Percentiles rank a stretch among this genome's conserved stretches.
Conservation (phyloP, 108 stramenopile genomes). For the Cyclotella baltica region DNA sequence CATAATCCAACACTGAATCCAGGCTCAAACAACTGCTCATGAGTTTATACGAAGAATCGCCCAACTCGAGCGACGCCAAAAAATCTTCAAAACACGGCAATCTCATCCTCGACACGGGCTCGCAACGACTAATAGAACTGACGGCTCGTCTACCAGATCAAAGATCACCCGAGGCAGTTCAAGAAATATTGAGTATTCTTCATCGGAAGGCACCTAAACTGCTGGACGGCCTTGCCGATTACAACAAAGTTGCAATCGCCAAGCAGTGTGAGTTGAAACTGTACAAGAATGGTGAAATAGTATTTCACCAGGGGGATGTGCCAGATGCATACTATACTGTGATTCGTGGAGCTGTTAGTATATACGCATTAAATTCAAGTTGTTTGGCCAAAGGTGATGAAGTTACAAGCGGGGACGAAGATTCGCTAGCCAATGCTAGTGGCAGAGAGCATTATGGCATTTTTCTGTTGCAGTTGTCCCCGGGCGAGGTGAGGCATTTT, state of each 20-base stretch:
- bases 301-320: constrained; percentile 39
- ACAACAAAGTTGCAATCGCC: constrained; percentile 29
- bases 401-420: not conserved
- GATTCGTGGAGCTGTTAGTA: constrained; percentile 38
- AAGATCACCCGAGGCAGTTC: constrained; percentile 10
- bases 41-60: no score
- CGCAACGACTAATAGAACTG: constrained; percentile 2
- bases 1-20: not conserved
- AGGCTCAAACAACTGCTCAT: not conserved
- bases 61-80: no score
- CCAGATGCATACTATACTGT: constrained; percentile 49
- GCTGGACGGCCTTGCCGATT: constrained; percentile 23
- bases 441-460: constrained; percentile 25
- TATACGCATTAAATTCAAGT: constrained; percentile 27
- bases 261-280: constrained; percentile 13
- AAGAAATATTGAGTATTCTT: constrained; percentile 22
- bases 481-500: constrained; percentile 20
- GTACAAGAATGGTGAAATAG: constrained; percentile 28
- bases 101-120: constrained; percentile 15
- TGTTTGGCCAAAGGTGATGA: not conserved
- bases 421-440: not conserved
- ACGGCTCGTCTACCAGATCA: not conserved
- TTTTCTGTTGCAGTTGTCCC: constrained; percentile 30
- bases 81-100: not conserved
- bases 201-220: constrained; percentile 35